Percentiles rank a stretch among this genome's conserved stretches.
Evolutionary conservation across 495 filamentous ascomycete genomes (phyloP).

Genomic region (Ramalina peruviana): DNA sequence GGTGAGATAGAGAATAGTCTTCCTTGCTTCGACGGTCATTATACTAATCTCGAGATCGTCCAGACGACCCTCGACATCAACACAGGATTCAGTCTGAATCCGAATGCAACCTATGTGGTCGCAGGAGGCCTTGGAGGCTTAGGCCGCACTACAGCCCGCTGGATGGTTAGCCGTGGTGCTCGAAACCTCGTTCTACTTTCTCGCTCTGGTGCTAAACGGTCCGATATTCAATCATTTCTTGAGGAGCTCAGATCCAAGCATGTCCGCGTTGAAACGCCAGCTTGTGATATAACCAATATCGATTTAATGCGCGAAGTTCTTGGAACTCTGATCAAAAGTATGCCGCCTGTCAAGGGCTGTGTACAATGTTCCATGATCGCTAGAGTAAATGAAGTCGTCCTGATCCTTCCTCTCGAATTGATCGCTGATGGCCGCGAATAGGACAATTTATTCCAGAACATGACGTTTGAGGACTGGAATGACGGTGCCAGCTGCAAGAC

Average conservation of each 20-base stretch:
- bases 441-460: slow-evolving; percentile 29
- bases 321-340: background rate
- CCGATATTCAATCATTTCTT: too few relatives aligned
- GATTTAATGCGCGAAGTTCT: slow-evolving; percentile 16
- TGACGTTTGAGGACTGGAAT: slow-evolving; percentile 27
- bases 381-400: too few relatives aligned
- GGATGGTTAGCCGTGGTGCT: slow-evolving; percentile 27
- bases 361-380: slow-evolving; percentile 14
- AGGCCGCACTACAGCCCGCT: slow-evolving; percentile 24
- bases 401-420: background rate
- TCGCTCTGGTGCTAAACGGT: slow-evolving; percentile 3
- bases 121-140: slow-evolving; percentile 30
- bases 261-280: slow-evolving; percentile 10
- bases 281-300: slow-evolving; percentile 21
- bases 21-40: slow-evolving; percentile 20
- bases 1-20: slow-evolving; percentile 24
- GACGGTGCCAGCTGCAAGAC: slow-evolving; percentile 29
- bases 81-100: background rate
- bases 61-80: background rate
- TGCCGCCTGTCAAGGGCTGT: slow-evolving; percentile 20
- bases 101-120: slow-evolving; percentile 16
- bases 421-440: background rate
- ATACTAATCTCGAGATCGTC: background rate
- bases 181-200: slow-evolving; percentile 20
- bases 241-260: background rate